Evolutionary conservation across 768 basidiomycete species (phyloP).

Genomic region (Amanita subjunquillea): DNA sequence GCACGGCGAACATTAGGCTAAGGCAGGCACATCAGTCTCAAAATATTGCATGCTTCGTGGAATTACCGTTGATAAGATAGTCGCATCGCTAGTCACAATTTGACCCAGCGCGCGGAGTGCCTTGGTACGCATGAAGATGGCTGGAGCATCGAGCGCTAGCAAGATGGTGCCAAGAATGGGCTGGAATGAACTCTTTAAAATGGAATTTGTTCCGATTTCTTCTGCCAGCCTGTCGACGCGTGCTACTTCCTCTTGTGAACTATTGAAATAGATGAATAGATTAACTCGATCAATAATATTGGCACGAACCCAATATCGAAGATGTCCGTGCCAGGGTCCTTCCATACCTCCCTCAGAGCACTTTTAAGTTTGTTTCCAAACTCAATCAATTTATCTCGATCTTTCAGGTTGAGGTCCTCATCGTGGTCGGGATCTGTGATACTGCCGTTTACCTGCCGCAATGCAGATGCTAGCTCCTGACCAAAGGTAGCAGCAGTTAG

Average conservation of each 20-base stretch:
- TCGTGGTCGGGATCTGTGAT: conserved; percentile 36
- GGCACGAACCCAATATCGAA: conserved; percentile 69
- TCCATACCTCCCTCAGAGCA: conserved; percentile 68
- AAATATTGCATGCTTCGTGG: not conserved
- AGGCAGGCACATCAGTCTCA: conserved; percentile 3
- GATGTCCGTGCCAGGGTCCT: conserved; percentile 54
- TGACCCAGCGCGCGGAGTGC: conserved; percentile 84
- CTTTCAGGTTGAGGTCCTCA: conserved; percentile 34
- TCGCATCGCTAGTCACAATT: conserved; percentile 83
- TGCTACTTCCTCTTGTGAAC: conserved; percentile 60
- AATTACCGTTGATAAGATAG: conserved; percentile 65
- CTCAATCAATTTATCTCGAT: conserved; percentile 25
- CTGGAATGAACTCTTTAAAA: conserved; percentile 70
- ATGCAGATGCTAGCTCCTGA: conserved; percentile 66
- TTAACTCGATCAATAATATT: not conserved
- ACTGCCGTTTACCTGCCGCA: conserved; percentile 46
- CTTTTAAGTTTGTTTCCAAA: conserved; percentile 51
- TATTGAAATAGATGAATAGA: conserved; percentile 15
- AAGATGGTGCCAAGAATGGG: conserved; percentile 77
- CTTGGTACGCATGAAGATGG: conserved; percentile 91
- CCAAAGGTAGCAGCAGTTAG: conserved; percentile 72
- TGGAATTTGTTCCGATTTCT: conserved; percentile 68
- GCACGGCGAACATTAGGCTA: conserved; percentile 74
- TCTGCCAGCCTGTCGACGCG: conserved; percentile 65
- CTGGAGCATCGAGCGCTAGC: conserved; percentile 69